Percentiles rank a stretch among this genome's conserved stretches.
Conservation (phyloP, 306 rosid species). For the Castanea mollissima region DNA sequence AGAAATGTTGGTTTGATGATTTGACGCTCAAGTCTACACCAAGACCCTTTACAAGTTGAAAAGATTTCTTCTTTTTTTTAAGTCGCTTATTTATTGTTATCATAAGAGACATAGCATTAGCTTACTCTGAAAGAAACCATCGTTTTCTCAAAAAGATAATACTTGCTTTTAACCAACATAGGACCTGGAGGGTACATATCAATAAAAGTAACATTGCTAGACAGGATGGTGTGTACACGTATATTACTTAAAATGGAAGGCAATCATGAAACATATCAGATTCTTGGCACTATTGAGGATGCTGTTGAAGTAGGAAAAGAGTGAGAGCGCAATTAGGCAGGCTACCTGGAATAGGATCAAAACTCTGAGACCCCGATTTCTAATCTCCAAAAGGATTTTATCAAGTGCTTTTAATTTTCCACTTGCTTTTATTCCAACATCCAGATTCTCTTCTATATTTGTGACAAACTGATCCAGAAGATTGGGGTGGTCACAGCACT, state of each 20-base stretch:
- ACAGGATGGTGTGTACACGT: background rate
- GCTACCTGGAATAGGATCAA: constrained; percentile 41
- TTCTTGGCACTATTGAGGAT: background rate
- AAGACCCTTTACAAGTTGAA: background rate
- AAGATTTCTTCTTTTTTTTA: too few relatives aligned
- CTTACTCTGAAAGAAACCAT: background rate
- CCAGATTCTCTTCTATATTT: constrained; percentile 24
- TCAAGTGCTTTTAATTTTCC: constrained; percentile 45
- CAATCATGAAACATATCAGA: background rate
- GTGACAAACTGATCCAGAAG: constrained; percentile 27
- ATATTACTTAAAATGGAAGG: background rate
- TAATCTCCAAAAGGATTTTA: constrained; percentile 37
- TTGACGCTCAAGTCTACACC: background rate
- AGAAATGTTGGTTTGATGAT: background rate
- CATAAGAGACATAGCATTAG: background rate
- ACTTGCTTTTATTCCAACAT: constrained; percentile 38
- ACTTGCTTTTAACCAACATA: background rate
- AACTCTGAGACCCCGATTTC: constrained; percentile 32
- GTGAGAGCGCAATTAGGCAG: background rate
- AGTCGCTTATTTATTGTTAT: background rate
- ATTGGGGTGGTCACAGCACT: constrained; percentile 47
- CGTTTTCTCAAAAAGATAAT: background rate
- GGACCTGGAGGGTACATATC: background rate
- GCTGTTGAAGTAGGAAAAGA: background rate
- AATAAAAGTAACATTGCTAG: background rate